These are phyloP conservation scores for Solanum lycopersicoides DNA, from an alignment of 257 asterid species.

Conservation along the genomic window DNA sequence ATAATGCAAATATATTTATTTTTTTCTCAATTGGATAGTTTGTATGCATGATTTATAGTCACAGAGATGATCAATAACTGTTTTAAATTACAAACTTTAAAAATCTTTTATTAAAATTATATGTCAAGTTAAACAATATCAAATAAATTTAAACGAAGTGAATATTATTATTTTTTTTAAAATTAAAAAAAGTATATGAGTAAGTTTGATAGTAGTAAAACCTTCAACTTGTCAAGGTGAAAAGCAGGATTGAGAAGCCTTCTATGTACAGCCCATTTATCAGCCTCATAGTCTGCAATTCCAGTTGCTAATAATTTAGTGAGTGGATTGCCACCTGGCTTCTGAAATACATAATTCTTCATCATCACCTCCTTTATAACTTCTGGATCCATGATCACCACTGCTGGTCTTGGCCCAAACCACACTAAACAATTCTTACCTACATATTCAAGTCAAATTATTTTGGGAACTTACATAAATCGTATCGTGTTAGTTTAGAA, in stretches of 20 bases:
- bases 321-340: constrained; percentile 6
- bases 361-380: constrained; percentile 17
- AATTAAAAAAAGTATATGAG: too few relatives aligned
- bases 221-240: constrained; percentile 26
- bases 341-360: constrained; percentile 11
- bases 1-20: too few relatives aligned
- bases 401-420: constrained; percentile 21
- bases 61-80: too few relatives aligned
- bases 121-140: too few relatives aligned
- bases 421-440: constrained; percentile 16
- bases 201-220: not conserved
- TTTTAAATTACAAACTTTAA: too few relatives aligned
- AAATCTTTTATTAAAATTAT: too few relatives aligned
- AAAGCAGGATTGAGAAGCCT: constrained; percentile 28
- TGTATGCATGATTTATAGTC: too few relatives aligned
- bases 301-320: constrained; percentile 12
- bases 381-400: constrained; percentile 14
- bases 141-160: too few relatives aligned
- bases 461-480: too few relatives aligned
- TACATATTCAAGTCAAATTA: not conserved
- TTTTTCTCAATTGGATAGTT: too few relatives aligned
- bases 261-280: constrained; percentile 35
- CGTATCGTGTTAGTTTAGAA: too few relatives aligned
- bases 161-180: too few relatives aligned
- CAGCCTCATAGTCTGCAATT: constrained; percentile 3